Percentiles rank a stretch among this genome's conserved stretches.
Conservation (phyloP, 2,329 filamentous ascomycete species). For the Xylariaceae sp. region DNA sequence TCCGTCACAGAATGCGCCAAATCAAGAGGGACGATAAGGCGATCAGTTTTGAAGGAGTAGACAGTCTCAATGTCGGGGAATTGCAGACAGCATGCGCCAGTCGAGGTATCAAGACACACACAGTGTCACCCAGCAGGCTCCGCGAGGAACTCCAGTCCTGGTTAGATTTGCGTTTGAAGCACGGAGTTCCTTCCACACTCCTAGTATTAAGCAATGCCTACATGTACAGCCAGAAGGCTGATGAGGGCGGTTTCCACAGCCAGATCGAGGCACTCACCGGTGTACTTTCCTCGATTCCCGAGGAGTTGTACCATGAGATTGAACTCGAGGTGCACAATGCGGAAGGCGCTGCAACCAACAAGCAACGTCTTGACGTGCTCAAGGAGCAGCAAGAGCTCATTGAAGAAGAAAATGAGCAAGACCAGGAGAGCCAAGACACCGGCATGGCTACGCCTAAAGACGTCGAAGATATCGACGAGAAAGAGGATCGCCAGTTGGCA, state of each 20-base stretch:
- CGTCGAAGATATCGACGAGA: slow-evolving; percentile 90
- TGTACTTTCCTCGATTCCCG: slow-evolving; percentile 90
- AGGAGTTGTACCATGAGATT: slow-evolving; percentile 99
- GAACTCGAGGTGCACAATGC: slow-evolving; percentile 97
- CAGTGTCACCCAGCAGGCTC: slow-evolving; percentile 82
- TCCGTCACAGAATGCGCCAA: slow-evolving; percentile 96
- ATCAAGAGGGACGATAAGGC: slow-evolving; percentile 97
- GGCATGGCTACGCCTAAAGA: slow-evolving; percentile 78
- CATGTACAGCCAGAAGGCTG: slow-evolving; percentile 76
- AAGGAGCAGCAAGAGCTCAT: slow-evolving; percentile 99
- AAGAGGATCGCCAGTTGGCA: slow-evolving; percentile 66
- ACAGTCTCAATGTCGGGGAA: slow-evolving; percentile 88
- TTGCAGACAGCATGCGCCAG: slow-evolving; percentile 89
- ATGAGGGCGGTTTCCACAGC: slow-evolving; percentile 80
- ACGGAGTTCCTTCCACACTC: slow-evolving; percentile 93
- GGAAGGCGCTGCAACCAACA: slow-evolving; percentile 96
- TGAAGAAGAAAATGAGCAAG: slow-evolving; percentile 93
- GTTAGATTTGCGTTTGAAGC: slow-evolving; percentile 88
- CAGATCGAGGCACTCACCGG: slow-evolving; percentile 92
- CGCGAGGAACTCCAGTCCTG: slow-evolving; percentile 89
- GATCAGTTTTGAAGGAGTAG: slow-evolving; percentile 90
- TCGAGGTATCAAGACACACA: slow-evolving; percentile 88
- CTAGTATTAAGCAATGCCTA: slow-evolving; percentile 96
- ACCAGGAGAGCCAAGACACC: slow-evolving; percentile 72
- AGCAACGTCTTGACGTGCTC: slow-evolving; percentile 95